phyloP scores from a whole-genome alignment of 148 eudicot species.

The Tetragonia tetragonoides region DNA sequence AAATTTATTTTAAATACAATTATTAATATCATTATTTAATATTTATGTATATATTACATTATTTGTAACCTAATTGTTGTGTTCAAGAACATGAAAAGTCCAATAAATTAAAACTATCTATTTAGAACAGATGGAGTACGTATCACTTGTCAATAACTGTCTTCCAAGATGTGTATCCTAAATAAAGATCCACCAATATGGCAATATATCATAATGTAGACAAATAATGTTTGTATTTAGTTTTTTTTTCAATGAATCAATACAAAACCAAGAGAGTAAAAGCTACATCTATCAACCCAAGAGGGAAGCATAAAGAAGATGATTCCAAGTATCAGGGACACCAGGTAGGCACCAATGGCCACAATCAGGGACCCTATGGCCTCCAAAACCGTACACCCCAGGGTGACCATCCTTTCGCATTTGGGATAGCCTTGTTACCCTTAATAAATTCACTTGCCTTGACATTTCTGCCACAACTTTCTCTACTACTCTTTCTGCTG shows the following conservation, averaged over 20 bases:
- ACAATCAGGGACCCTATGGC: constrained; percentile 44
- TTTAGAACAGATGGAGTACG: too few species aligned
- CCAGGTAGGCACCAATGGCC: constrained; percentile 73
- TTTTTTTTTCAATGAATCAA: not conserved
- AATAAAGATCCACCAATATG: too few species aligned
- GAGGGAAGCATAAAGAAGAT: constrained; percentile 41
- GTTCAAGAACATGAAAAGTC: too few species aligned
- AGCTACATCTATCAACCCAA: not conserved
- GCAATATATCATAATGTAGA: too few species aligned
- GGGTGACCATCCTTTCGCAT: constrained; percentile 60
- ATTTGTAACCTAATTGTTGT: too few species aligned
- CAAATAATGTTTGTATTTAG: too few species aligned
- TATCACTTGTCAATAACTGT: too few species aligned
- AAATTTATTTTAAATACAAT: too few species aligned
- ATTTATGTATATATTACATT: too few species aligned
- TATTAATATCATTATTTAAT: too few species aligned
- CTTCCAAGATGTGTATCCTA: too few species aligned
- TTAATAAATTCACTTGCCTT: constrained; percentile 33
- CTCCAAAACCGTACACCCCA: constrained; percentile 32
- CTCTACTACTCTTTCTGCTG: constrained; percentile 37
- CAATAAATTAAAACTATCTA: too few species aligned
- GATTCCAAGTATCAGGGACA: constrained; percentile 67
- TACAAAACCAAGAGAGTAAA: not conserved
- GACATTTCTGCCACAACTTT: constrained; percentile 34
- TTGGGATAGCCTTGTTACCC: constrained; percentile 45